phyloP scores from a whole-genome alignment of 1,284 basidiomycete genomes.

The Cystobasidiaceae sp. region DNA sequence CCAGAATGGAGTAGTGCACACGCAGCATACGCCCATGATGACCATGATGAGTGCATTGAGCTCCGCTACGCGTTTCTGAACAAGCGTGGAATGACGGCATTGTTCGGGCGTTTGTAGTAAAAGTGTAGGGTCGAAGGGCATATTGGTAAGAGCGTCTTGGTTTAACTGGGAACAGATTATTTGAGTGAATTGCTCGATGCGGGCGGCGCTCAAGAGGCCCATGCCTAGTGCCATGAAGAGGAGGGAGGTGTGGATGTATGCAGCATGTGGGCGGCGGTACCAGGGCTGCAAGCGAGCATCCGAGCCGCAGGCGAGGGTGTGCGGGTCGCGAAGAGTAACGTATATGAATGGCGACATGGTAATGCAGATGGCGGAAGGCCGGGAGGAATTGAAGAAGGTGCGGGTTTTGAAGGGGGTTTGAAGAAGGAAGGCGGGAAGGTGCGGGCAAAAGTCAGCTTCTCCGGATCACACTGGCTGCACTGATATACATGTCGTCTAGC shows the following conservation, averaged over 20 bases:
- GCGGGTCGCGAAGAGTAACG: no score
- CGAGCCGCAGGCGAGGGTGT: background rate
- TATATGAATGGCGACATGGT: no score
- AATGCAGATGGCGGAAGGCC: no score
- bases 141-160: constrained; percentile 1
- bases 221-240: constrained; percentile 8
- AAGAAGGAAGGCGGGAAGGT: no score
- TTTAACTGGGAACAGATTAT: constrained; percentile 23
- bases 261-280: constrained; percentile 16
- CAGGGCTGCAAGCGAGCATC: constrained; percentile 1
- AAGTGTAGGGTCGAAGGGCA: background rate
- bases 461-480: no score
- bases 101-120: constrained; percentile 20
- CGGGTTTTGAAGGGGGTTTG: no score
- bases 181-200: constrained; percentile 25
- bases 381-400: no score
- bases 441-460: no score
- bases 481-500: no score
- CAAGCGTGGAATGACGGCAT: constrained; percentile 20
- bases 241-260: constrained; percentile 12
- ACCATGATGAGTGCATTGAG: constrained; percentile 11
- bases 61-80: constrained; percentile 10
- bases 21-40: constrained; percentile 22
- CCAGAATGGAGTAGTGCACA: constrained; percentile 13
- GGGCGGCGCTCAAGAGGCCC: constrained; percentile 17